Base-by-base conservation (phyloP, 441 rosid species). In the Populus hybrid region DNA sequence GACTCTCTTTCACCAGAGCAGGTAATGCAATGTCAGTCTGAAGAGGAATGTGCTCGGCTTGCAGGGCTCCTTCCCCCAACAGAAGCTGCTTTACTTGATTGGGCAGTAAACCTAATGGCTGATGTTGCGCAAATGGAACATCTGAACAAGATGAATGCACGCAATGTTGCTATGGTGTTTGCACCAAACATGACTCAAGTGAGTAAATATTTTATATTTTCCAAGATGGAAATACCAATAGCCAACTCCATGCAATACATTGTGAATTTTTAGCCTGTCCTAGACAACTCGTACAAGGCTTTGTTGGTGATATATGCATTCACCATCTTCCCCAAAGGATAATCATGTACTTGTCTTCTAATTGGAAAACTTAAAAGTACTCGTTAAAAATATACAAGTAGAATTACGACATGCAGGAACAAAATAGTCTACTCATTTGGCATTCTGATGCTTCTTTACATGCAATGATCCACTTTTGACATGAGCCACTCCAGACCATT, bases 21-120 rank as follows among this genome's bases (percentile, higher is more conserved):
- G 74, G 95, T 94, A 74, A 93, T 92, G 93, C 92, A 87, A 77
- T 89, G 90, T 79, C 91, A 89, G 69, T 85, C 93, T 21, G 97
- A 93, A 82, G 94, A 90, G 77, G 95, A 94, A 35, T 89, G 89
- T 78, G 87, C 86, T 16, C 87, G 84, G 73, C 93, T 94, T 24
- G 91, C 87, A 68, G 84, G 89, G 79, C 84, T 80, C 69, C 89
- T 94, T 70, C 93, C 97, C 42, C 86, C 90, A 26, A 88, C 92
- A 21, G 97, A 94, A 87, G 89, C 93, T 85, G 86, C 90, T 79
- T 87, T 93, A 50, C 83, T 93, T 71, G 95, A 94, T 81, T 94
- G 97, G 99, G 98, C 95, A 18, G 75, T 93, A 83, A 94, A 93
- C 80, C 91, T 94, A 70, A 93, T 94, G 99, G 93, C 97, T 74